Conservation (phyloP, 2,329 filamentous ascomycete species). For the Alternaria novae-zelandiae region DNA sequence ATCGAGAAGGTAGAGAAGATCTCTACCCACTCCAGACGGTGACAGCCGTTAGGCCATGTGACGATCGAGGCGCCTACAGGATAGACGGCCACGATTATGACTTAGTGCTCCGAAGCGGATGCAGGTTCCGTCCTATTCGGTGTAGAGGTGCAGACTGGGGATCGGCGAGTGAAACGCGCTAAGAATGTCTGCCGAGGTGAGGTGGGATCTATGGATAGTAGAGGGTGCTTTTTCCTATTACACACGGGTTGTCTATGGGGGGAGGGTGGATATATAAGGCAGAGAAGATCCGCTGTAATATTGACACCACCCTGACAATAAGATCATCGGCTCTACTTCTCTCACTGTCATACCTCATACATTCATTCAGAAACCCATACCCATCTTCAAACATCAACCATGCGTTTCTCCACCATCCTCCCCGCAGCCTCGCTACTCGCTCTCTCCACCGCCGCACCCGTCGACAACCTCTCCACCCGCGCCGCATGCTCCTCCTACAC, state of each 20-base stretch:
- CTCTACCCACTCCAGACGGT: not conserved
- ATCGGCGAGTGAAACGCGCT: not conserved
- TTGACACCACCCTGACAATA: not conserved
- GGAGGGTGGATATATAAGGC: not conserved
- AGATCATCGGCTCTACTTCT: not conserved
- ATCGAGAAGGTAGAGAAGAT: not conserved
- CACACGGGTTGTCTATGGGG: not conserved
- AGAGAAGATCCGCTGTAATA: not conserved
- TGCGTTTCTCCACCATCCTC: conserved; percentile 17
- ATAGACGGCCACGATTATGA: not conserved
- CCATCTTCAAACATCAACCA: conserved; percentile 5
- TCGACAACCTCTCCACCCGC: conserved; percentile 9
- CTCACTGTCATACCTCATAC: not conserved
- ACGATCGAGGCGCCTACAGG: not conserved
- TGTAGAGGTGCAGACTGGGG: not conserved
- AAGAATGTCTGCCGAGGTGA: not conserved
- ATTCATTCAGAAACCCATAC: not conserved
- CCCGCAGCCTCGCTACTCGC: conserved; percentile 13
- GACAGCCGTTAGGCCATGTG: not conserved
- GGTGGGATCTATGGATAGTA: not conserved
- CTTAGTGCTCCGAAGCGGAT: not conserved
- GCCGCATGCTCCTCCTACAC: conserved; percentile 26
- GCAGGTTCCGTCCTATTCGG: not conserved
- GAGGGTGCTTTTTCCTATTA: not conserved
- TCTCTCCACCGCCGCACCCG: conserved; percentile 16